Percentiles rank a stretch among this genome's conserved stretches.
Evolutionary conservation across 306 rosid species (phyloP).

Genomic region (Macrotyloma uniflorum): DNA sequence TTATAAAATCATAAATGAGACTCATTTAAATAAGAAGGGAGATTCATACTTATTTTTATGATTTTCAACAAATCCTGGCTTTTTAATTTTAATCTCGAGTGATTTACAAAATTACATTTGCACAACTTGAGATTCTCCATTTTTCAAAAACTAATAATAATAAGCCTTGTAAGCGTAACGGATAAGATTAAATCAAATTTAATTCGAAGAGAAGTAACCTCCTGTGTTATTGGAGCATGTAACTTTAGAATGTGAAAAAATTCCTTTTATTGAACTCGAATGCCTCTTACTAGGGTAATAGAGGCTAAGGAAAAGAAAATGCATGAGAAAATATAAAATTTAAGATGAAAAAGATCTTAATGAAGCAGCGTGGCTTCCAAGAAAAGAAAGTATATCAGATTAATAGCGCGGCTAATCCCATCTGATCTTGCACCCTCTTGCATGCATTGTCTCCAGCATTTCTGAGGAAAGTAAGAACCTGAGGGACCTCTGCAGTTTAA

Average conservation of each 20-base stretch:
- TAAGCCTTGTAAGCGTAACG: background rate
- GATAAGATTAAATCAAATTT: background rate
- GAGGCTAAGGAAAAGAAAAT: background rate
- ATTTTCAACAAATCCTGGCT: background rate
- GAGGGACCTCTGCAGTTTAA: constrained; percentile 55
- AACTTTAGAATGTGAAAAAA: constrained; percentile 32
- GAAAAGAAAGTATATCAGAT: constrained; percentile 18
- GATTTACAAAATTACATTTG: no score
- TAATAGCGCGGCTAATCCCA: constrained; percentile 59
- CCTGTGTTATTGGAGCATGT: background rate
- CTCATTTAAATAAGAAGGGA: background rate
- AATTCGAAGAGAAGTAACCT: constrained; percentile 27
- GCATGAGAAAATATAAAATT: background rate
- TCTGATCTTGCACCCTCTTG: constrained; percentile 64
- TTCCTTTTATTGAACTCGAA: background rate
- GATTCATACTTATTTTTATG: background rate
- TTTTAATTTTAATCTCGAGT: no score
- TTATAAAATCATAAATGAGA: background rate
- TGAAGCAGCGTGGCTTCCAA: constrained; percentile 27
- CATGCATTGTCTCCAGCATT: constrained; percentile 50
- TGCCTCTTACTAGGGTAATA: constrained; percentile 3
- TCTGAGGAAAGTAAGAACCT: constrained; percentile 53
- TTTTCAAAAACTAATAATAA: no score
- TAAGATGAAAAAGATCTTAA: background rate
- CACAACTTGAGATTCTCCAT: no score